Base-by-base conservation (phyloP, 768 basidiomycete genomes). In the Russula griseocarnosa region DNA sequence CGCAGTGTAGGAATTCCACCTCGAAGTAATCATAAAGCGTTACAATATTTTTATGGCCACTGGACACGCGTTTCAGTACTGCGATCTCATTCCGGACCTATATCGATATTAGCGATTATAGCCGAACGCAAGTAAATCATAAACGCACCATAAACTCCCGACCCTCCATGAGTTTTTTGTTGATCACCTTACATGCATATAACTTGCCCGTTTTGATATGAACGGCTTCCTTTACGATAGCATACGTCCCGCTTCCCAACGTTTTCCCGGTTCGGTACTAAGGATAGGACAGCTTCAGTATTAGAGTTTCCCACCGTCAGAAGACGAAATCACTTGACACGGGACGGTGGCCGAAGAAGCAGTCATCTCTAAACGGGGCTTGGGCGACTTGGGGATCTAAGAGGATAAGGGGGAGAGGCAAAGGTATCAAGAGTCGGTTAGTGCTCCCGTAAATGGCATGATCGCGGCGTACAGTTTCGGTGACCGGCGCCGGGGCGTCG, bases 161-260 rank as follows among this genome's bases (percentile, higher is more conserved):
- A 5, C 96, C 96, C 73, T 96, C 91, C 94, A 97, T 97, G 63
- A 97, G 85, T 72, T 95, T 94, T 83, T 98, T 98, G 86, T 96
- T 98, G 78, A 98, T 94, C 71, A 98, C 97, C 76, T 99, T 99
- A 84, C 95, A 98, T 24, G 96, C 97, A 80, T 89, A 98, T 78
- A 95, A 96, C 75, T 97, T 84, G 24, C 86, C 86, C 1, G 94
- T 93, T 78, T 89, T 87, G 78, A 96, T 87, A 72, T 96, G 93
- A 28, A 95, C 90, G 51, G 94, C 94, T 79, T 97, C 94, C 76
- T 93, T 94, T 54, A 94, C 92, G 74, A 94, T 92, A 65, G 92
- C 92, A 72, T 97, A 98, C 49, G 94, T 97, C 54, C 94, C 94
- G 71, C 90, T 94, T 28, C 91, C 92, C 46, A 89, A 85, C 6